Evolutionary conservation across 2,329 filamentous ascomycete genomes (phyloP).

Genomic region (Lasiodiplodia theobromae): DNA sequence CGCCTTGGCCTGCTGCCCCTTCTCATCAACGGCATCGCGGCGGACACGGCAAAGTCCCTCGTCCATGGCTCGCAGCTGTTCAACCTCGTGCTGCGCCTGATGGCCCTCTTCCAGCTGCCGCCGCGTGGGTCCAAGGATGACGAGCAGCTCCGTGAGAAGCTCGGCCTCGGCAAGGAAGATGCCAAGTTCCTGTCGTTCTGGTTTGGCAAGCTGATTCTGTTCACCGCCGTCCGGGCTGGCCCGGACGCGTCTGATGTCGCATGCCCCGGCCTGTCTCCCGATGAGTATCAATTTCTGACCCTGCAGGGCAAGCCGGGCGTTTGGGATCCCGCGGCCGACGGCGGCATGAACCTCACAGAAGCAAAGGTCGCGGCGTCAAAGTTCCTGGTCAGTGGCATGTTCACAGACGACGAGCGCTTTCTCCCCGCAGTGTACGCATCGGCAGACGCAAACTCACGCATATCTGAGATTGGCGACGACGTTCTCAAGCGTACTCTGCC

Average conservation of each 20-base stretch:
- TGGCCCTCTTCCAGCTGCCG: conserved; percentile 76
- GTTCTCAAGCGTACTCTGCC: conserved; percentile 79
- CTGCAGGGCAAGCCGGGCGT: conserved; percentile 71
- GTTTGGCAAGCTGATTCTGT: conserved; percentile 78
- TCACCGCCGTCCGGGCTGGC: conserved; percentile 54
- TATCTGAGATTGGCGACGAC: conserved; percentile 87
- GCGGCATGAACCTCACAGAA: conserved; percentile 71
- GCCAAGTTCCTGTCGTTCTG: conserved; percentile 75
- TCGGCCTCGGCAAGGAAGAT: conserved; percentile 75
- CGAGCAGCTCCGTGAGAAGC: conserved; percentile 65
- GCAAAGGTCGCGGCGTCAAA: conserved; percentile 73
- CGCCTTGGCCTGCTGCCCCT: conserved; percentile 76
- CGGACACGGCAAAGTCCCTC: conserved; percentile 62
- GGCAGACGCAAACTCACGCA: conserved; percentile 79
- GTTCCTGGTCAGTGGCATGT: conserved; percentile 84
- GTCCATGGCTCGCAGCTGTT: conserved; percentile 73
- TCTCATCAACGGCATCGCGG: conserved; percentile 70
- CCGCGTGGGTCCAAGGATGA: conserved; percentile 82
- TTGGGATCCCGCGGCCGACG: conserved; percentile 67
- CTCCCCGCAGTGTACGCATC: conserved; percentile 84
- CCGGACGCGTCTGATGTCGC: conserved; percentile 42
- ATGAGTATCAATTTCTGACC: conserved; percentile 74
- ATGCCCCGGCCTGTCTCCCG: conserved; percentile 68
- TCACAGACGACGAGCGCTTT: conserved; percentile 83
- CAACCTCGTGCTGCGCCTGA: conserved; percentile 78